A percentile compares a stretch with the other conserved stretches of the same genome.
These are phyloP conservation scores for Xylaria castorea DNA, from an alignment of 495 filamentous ascomycete genomes.

Conservation along the genomic window DNA sequence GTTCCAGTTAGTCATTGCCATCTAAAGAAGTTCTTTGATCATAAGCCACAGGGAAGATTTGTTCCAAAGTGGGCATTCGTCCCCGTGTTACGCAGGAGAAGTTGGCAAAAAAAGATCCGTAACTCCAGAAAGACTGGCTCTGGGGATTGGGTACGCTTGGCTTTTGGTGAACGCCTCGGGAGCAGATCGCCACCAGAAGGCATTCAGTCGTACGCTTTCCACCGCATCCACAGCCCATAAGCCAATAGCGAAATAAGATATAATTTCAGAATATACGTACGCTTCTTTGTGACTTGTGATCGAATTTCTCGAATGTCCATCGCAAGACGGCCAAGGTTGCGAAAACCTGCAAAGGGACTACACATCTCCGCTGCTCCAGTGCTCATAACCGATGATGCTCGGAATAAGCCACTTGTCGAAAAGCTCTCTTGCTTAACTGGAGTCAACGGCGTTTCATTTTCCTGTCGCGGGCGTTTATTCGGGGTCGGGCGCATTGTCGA, in stretches of 20 bases:
- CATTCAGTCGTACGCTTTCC: neutral
- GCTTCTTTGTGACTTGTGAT: conserved; percentile 44
- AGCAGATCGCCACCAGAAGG: neutral
- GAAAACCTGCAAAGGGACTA: conserved; percentile 33
- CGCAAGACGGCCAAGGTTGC: conserved; percentile 31
- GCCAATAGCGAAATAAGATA: neutral
- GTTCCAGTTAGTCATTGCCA: neutral
- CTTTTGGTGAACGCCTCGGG: neutral
- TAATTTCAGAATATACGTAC: conserved; percentile 4
- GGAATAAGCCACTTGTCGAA: conserved; percentile 11
- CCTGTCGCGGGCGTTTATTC: conserved; percentile 32
- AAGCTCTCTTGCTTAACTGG: conserved; percentile 30
- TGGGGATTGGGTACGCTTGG: neutral
- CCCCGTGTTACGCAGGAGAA: neutral
- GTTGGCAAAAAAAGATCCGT: neutral
- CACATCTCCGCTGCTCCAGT: conserved; percentile 17
- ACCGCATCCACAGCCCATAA: neutral
- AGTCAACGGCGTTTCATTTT: conserved; percentile 4
- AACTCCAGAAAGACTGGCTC: neutral
- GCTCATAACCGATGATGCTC: conserved; percentile 14
- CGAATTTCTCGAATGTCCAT: conserved; percentile 48
- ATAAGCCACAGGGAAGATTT: neutral
- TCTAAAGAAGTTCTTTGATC: neutral
- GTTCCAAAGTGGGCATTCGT: neutral
- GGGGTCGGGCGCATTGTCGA: conserved; percentile 35